phyloP scores from a whole-genome alignment of 768 basidiomycete species.

The Suillus placidus region DNA sequence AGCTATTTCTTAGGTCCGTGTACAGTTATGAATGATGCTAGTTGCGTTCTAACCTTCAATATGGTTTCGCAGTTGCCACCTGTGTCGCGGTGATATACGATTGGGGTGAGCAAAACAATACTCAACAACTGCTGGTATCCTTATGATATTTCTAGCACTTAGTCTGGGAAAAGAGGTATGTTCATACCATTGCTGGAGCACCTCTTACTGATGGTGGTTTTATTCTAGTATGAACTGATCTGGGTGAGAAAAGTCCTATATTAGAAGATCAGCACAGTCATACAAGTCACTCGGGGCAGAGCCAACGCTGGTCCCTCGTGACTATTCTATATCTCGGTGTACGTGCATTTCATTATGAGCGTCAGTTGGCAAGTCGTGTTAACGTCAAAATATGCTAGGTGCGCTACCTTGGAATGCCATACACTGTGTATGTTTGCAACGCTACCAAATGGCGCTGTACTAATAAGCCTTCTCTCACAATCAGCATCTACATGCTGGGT shows the following conservation, averaged over 20 bases:
- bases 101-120: not conserved
- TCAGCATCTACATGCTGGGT: not conserved
- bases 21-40: too few relatives aligned
- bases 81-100: not conserved
- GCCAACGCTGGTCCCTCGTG: not conserved
- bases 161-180: not conserved
- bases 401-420: not conserved
- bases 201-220: not conserved
- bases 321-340: not conserved
- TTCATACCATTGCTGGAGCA: not conserved
- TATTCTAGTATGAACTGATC: not conserved
- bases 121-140: not conserved
- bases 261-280: not conserved
- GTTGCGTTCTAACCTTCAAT: too few relatives aligned
- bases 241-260: not conserved
- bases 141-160: not conserved
- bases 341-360: not conserved
- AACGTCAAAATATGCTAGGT: not conserved
- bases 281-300: not conserved
- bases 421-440: not conserved
- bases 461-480: not conserved
- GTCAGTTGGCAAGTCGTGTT: not conserved
- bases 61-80: not conserved
- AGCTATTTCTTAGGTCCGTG: too few relatives aligned
- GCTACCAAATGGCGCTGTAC: not conserved